Base-by-base conservation (phyloP, 139 green algal species). In the Spirogloea muscicola region DNA sequence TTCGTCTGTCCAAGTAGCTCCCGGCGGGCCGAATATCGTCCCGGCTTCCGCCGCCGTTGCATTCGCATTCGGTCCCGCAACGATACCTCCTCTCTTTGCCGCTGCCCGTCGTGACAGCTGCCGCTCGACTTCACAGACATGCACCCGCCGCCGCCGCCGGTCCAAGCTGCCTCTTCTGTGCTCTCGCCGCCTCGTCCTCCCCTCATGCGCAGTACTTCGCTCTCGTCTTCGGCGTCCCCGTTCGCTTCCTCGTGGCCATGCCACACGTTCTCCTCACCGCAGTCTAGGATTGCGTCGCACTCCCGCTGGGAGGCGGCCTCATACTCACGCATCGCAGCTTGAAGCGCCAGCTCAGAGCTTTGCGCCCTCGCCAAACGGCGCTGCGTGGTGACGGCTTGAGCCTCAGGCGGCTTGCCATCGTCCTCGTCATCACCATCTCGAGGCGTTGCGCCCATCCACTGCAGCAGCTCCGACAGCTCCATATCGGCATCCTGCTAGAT, bases 1-100 rank as follows among this genome's bases (percentile, higher is more conserved):
- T n/a, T n/a, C n/a, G n/a, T n/a, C n/a, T n/a, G n/a, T n/a, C n/a
- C n/a, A n/a, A n/a, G n/a, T n/a, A n/a, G n/a, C n/a, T n/a, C n/a
- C n/a, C n/a, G n/a, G n/a, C n/a, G n/a, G n/a, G n/a, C n/a, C n/a
- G n/a, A n/a, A n/a, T n/a, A n/a, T n/a, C n/a, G n/a, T n/a, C n/a
- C n/a, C n/a, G 10, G 64, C 10, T 5, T 37, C n/a, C 64, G 37
- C 10, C n/a, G 29, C 29, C 64, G 10, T 21, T 59, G 64, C 52
- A 5, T 61, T 6, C 64, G 68, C 64, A 74, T 74, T 42, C 68
- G 33, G 21, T 74, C 64, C 49, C 64, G 48, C 21, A 74, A 25
- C 10, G 64, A 74, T 5, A 74, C 5, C 4, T 74, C 49, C 49
- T 65, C 21, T 21, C 46, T 55, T 21, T 55, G 21, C 46, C 46